Conservation (phyloP, 1,284 basidiomycete species). For the Puccinia hordei region DNA sequence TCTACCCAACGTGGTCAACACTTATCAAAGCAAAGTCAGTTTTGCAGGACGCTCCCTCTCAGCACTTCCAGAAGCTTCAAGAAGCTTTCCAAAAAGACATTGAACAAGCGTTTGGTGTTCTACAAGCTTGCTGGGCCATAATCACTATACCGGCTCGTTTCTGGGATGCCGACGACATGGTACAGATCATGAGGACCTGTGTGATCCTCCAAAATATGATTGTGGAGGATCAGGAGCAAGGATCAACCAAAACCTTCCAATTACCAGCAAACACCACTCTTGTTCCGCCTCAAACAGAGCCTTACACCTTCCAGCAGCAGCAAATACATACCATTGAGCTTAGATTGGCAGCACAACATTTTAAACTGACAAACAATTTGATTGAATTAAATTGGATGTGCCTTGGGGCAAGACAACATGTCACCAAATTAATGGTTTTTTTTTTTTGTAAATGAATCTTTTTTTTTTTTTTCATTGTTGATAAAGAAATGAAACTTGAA, state of each 20-base stretch:
- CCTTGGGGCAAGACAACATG: neutral
- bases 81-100: no score
- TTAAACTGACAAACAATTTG: neutral
- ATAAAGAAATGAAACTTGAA: no score
- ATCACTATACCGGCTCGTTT: no score
- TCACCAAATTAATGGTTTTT: neutral
- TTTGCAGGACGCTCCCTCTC: neutral
- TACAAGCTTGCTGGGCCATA: no score
- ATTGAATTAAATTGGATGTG: neutral
- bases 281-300: neutral
- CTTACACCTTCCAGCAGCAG: constrained; percentile 2
- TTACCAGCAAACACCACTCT: neutral
- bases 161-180: no score
- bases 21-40: constrained; percentile 23
- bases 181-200: no score
- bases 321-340: neutral
- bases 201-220: constrained; percentile 32
- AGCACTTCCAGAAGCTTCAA: constrained; percentile 9
- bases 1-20: constrained; percentile 25
- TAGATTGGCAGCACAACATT: neutral
- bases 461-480: neutral
- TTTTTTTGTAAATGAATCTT: neutral
- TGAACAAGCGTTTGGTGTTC: no score
- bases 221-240: constrained; percentile 25
- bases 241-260: neutral